phyloP scores from a whole-genome alignment of 805 yeast species.

The Candida methanosorbosa region DNA sequence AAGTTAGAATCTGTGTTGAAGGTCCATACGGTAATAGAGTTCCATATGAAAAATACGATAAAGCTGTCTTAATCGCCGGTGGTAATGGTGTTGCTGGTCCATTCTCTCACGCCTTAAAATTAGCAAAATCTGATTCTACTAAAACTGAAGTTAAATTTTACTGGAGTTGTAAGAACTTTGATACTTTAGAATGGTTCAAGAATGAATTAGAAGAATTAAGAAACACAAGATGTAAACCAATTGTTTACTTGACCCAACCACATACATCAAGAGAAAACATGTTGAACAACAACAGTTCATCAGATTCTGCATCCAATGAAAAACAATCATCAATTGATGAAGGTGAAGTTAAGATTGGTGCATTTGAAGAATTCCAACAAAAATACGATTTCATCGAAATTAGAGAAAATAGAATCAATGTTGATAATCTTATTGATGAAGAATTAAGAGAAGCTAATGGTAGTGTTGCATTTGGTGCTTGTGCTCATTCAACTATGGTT shows the following conservation, averaged over 20 bases:
- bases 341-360: not conserved
- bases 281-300: not conserved
- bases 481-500: constrained; percentile 39
- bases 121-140: constrained; percentile 17
- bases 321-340: constrained; percentile 2
- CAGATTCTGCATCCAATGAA: constrained; percentile 5
- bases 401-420: constrained; percentile 35
- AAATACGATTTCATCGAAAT: constrained; percentile 30
- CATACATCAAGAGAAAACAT: not conserved
- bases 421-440: constrained; percentile 23
- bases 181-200: constrained; percentile 41
- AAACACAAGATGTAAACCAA: constrained; percentile 25
- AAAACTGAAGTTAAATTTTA: constrained; percentile 35
- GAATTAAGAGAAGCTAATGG: constrained; percentile 31
- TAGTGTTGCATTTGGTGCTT: constrained; percentile 34
- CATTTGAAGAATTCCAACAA: constrained; percentile 12
- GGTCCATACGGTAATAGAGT: constrained; percentile 66
- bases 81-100: constrained; percentile 70
- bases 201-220: constrained; percentile 31
- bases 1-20: constrained; percentile 38
- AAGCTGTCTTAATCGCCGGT: constrained; percentile 56
- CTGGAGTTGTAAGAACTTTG: constrained; percentile 56
- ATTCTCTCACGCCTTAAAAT: constrained; percentile 29
- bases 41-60: constrained; percentile 42
- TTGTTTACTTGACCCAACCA: constrained; percentile 34